Base-by-base conservation (phyloP, 1,284 basidiomycete genomes). In the Marasmius sp. region DNA sequence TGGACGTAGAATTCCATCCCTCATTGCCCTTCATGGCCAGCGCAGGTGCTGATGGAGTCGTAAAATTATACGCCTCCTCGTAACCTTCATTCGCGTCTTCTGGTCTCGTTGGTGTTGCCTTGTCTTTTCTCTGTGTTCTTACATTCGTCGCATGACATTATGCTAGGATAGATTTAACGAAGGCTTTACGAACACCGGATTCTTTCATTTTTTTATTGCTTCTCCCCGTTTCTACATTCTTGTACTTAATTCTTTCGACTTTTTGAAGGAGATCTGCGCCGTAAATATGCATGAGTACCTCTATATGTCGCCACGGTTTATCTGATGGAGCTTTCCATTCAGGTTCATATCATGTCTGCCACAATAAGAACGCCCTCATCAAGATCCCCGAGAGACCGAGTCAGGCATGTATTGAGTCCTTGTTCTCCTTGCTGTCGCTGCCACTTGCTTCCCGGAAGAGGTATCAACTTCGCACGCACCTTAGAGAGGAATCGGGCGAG, bases 11-110 rank as follows among this genome's bases (percentile, higher is more conserved):
- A 67, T 94, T 93, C 76, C 93, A 96, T 72, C 87, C 91, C 8
- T 86, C 89, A 61, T 77, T 95, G 62, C 93, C 93, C 18, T 88
- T 95, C 72, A 88, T 98, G 82, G 94, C 92, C 10, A 95, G 92
- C 70, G 93, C 94, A 6, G 96, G 96, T 18, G 94, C 95, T 8
- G 96, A 98, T 75, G 95, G 95, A n/a, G 89, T 95, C 34, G 87
- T 98, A 63, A 94, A 95, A 74, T 80, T 98, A 51, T 98, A 91
- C 71, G 88, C 91, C 63, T 89, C 89, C 67, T 91, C 89, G 75
- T 92, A 82, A 75, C 70, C 61, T 64, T 64, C 36, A 20, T 59
- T 27, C 34, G 14, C 34, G 27, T 20, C 27, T 50, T 18, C 18
- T 14, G 27, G 69, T 61, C 64, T 64, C 36, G 22, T 59, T 27